Base-by-base conservation (phyloP, 345 rosid genomes). In the Tarenaya hassleriana region DNA sequence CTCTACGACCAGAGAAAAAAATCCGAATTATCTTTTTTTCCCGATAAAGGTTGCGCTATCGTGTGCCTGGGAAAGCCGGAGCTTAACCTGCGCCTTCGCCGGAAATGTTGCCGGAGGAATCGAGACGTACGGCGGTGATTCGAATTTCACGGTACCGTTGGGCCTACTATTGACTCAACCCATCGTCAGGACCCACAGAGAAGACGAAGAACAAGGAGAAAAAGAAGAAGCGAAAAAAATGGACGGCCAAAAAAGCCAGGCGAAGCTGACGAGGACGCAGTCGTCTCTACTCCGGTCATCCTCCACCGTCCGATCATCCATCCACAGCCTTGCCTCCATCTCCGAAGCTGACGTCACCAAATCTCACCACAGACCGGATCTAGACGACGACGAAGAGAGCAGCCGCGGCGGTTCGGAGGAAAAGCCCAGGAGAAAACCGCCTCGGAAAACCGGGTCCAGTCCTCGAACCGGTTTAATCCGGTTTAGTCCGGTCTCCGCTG, bases 261-360 rank as follows among this genome's bases (percentile, higher is more conserved):
- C 72, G 50, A 75, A 75, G 83, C 78, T 84, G 1, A 80, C 88
- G 31, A 66, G 90, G 20, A 83, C 84, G 0, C 72, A 76, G 41
- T 87, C 94, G 5, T 81, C 85, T 27, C 88, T 87, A 29, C 85
- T 83, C 61, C 82, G 89, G 5, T 79, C 90, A 18, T 72, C 83
- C 1, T 77, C 87, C 2, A 81, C 85, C 47, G 61, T 79, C 56
- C 82, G 90, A 56, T 81, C 96, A 32, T 84, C 96, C 52, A 74
- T 87, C 56, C 94, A 87, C 45, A 83, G 96, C 59, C 64, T 87
- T 12, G 61, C 75, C 15, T 81, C 81, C 29, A 66, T 81, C 63
- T 61, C 71, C 24, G 82, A 87, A 55, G 70, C 62, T 56, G 83
- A 74, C 55, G 60, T 72, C 34, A 57, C 34, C 41, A 71, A 58